Percentiles rank a stretch among this genome's conserved stretches.
These are phyloP conservation scores for Microbotryomycetes sp. DNA, from an alignment of 1,284 basidiomycete species.

Conservation along the genomic window DNA sequence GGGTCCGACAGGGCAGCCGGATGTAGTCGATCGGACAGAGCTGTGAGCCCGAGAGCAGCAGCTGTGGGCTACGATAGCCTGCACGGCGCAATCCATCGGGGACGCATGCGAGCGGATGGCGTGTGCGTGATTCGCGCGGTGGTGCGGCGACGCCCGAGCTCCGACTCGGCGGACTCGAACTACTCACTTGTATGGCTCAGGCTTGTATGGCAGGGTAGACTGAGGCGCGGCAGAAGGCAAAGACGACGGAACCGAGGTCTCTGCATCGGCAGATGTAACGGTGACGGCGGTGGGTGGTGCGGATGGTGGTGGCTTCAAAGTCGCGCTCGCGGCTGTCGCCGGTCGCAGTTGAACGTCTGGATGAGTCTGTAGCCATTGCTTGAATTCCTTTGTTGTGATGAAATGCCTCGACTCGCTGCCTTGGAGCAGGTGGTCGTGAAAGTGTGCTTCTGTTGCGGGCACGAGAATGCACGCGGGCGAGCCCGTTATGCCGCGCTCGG, in stretches of 20 bases:
- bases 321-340: neutral
- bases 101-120: too few species aligned
- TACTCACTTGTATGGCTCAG: neutral
- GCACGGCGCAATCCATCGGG: too few species aligned
- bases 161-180: too few species aligned
- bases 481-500: too few species aligned
- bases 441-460: neutral
- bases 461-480: neutral
- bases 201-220: neutral
- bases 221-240: too few species aligned
- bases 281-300: conserved; percentile 5
- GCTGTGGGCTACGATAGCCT: neutral
- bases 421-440: neutral
- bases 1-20: neutral
- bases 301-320: too few species aligned
- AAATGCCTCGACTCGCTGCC: neutral
- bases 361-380: conserved; percentile 3
- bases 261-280: neutral
- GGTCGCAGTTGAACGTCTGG: conserved; percentile 14
- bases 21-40: neutral
- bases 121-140: too few species aligned
- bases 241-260: too few species aligned
- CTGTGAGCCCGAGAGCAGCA: neutral
- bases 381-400: conserved; percentile 9
- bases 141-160: too few species aligned